Conservation (phyloP, 176 grass and related monocot species). For the Musa beccarii region DNA sequence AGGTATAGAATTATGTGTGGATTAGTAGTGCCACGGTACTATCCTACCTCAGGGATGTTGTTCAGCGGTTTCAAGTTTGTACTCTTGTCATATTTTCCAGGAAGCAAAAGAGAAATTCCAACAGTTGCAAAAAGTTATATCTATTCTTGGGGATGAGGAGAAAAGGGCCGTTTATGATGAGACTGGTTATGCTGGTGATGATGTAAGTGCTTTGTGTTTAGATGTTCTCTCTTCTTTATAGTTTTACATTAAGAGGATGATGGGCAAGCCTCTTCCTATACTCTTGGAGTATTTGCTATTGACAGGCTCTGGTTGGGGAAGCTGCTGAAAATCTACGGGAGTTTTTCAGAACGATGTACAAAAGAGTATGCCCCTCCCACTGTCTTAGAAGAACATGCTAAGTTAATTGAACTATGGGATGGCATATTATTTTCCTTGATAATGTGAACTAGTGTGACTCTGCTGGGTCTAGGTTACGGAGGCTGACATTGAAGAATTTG, state of each 20-base stretch:
- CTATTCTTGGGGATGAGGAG: constrained; percentile 88
- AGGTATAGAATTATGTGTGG: constrained; percentile 34
- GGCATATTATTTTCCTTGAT: not conserved
- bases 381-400: not conserved
- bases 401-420: not conserved
- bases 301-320: constrained; percentile 63
- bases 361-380: constrained; percentile 33
- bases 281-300: not conserved
- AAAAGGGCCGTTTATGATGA: constrained; percentile 78
- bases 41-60: not conserved
- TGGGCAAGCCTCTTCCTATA: constrained; percentile 8
- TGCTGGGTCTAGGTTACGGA: constrained; percentile 49
- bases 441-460: not conserved
- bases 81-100: constrained; percentile 27
- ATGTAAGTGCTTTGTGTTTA: constrained; percentile 41
- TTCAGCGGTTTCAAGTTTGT: constrained; percentile 1
- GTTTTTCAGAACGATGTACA: constrained; percentile 81
- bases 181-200: constrained; percentile 82
- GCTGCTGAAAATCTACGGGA: constrained; percentile 70
- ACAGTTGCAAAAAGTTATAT: constrained; percentile 86
- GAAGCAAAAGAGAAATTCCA: constrained; percentile 96
- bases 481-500: constrained; percentile 95
- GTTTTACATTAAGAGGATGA: not conserved
- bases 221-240: not conserved
- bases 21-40: not conserved